These are phyloP conservation scores for Calendula officinalis DNA, from an alignment of 129 eudicot species.

Conservation along the genomic window DNA sequence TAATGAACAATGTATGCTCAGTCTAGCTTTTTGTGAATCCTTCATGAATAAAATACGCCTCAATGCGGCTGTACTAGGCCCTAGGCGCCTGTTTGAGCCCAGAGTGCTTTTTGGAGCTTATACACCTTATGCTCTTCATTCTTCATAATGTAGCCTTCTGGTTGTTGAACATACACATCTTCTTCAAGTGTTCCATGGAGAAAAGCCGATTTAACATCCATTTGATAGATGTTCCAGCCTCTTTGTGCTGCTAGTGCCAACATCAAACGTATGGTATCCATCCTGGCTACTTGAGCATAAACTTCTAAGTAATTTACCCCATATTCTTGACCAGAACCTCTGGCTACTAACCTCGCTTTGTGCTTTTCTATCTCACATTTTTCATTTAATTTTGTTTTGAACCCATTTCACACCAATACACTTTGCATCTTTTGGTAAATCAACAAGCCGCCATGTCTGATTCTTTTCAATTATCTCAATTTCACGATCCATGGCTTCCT, in stretches of 20 bases:
- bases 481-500: no score
- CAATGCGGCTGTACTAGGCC: not conserved
- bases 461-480: not conserved
- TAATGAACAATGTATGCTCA: not conserved
- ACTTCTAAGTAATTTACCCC: not conserved
- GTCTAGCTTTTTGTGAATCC: not conserved
- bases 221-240: not conserved
- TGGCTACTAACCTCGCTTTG: no score
- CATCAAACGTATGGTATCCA: not conserved
- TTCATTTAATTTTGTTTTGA: not conserved
- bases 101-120: not conserved
- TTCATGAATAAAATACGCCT: not conserved
- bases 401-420: not conserved
- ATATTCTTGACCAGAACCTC: no score
- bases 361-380: no score
- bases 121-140: not conserved
- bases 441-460: not conserved
- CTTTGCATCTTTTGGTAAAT: not conserved
- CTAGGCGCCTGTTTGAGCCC: not conserved
- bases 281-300: not conserved
- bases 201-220: not conserved
- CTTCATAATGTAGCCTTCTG: not conserved
- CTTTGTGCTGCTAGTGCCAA: not conserved
- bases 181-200: not conserved
- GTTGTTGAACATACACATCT: not conserved